These are phyloP conservation scores for Fusarium hostae DNA, from an alignment of 2,329 filamentous ascomycete genomes.

Conservation along the genomic window DNA sequence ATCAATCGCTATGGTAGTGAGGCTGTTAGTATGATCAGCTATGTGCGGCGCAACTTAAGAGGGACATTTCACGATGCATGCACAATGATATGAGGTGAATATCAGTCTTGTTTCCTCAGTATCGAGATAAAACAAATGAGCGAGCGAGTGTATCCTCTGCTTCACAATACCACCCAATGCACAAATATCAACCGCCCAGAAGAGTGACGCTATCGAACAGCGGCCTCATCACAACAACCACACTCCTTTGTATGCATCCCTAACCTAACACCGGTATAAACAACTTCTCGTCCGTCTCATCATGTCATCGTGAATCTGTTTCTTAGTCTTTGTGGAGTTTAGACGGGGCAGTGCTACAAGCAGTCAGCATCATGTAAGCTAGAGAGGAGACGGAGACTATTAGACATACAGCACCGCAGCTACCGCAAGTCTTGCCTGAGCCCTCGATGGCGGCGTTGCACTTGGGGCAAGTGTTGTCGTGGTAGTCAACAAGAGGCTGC, in stretches of 20 bases:
- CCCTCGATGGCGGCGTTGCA: constrained; percentile 61
- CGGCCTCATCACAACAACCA: constrained; percentile 20
- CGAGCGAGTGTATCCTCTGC: constrained; percentile 19
- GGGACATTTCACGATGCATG: not conserved
- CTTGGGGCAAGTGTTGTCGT: constrained; percentile 64
- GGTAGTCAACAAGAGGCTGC: constrained; percentile 51
- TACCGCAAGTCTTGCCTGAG: constrained; percentile 62
- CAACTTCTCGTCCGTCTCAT: constrained; percentile 19
- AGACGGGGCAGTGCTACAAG: constrained; percentile 43
- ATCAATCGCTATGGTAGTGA: constrained; percentile 12
- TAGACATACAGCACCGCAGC: constrained; percentile 67
- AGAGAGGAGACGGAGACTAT: not conserved
- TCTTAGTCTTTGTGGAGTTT: constrained; percentile 11
- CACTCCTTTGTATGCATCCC: constrained; percentile 20
- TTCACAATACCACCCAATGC: not conserved
- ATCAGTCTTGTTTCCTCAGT: constrained; percentile 9
- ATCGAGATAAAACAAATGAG: constrained; percentile 12
- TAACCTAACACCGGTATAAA: constrained; percentile 16
- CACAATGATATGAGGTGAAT: not conserved
- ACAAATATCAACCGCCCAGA: constrained; percentile 11
- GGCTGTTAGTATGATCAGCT: not conserved
- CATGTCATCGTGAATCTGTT: constrained; percentile 18
- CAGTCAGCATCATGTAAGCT: constrained; percentile 6
- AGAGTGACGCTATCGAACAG: constrained; percentile 30
- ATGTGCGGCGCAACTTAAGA: not conserved